These are phyloP conservation scores for Aspergillus pseudotamarii DNA, from an alignment of 2,329 filamentous ascomycete genomes.

Conservation along the genomic window DNA sequence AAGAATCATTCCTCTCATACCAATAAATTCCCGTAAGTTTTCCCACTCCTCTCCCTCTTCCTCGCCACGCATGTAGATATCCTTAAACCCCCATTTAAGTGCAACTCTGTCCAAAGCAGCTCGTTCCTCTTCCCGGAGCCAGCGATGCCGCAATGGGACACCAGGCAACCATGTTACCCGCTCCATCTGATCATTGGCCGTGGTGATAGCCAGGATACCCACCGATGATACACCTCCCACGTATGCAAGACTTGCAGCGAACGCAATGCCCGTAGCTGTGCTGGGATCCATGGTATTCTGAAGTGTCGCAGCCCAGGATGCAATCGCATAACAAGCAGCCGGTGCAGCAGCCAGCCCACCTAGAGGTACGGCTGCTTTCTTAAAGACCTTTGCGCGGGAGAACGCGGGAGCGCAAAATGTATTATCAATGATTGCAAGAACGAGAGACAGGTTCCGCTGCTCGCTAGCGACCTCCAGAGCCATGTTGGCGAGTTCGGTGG, in stretches of 20 bases:
- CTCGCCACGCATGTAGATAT: constrained; percentile 77
- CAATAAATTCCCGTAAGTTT: constrained; percentile 77
- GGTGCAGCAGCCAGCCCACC: constrained; percentile 42
- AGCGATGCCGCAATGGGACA: constrained; percentile 76
- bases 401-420: constrained; percentile 50
- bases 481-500: constrained; percentile 67
- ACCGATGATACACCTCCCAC: constrained; percentile 78
- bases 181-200: constrained; percentile 92
- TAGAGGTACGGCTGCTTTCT: constrained; percentile 43
- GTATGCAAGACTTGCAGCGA: constrained; percentile 81
- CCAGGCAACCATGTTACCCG: constrained; percentile 88
- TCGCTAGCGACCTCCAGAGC: constrained; percentile 81
- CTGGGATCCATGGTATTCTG: constrained; percentile 77
- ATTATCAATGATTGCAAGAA: constrained; percentile 75
- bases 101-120: constrained; percentile 84
- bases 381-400: constrained; percentile 46
- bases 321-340: constrained; percentile 63
- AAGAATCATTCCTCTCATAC: constrained; percentile 82
- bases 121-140: constrained; percentile 87
- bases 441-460: constrained; percentile 74
- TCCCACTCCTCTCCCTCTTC: constrained; percentile 93
- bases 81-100: constrained; percentile 87
- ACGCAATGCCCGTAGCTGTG: constrained; percentile 75
- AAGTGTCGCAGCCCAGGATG: constrained; percentile 65
- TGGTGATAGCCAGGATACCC: constrained; percentile 81